Percentiles rank a stretch among this genome's conserved stretches.
These are phyloP conservation scores for Trichoderma simmonsii DNA, from an alignment of 2,329 filamentous ascomycete genomes.

Conservation along the genomic window DNA sequence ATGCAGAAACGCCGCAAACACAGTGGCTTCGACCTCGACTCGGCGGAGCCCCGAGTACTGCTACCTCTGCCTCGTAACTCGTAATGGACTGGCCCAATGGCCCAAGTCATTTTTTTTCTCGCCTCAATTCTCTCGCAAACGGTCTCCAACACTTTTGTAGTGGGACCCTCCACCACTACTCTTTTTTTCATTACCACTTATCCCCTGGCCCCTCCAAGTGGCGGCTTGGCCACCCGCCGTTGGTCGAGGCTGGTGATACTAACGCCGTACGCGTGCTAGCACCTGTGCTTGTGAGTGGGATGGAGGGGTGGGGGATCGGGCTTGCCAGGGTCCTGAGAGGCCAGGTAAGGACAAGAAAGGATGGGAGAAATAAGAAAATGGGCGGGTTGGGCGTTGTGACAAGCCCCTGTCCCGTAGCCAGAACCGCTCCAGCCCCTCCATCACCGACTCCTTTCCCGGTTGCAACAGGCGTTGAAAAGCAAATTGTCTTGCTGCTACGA, in stretches of 20 bases:
- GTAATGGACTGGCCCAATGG: neutral
- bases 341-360: neutral
- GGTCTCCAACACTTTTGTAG: neutral
- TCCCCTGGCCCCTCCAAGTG: constrained; percentile 10
- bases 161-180: constrained; percentile 6
- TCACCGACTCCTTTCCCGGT: constrained; percentile 34
- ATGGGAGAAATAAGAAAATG: neutral
- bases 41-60: neutral
- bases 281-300: neutral
- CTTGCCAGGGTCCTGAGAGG: constrained; percentile 17
- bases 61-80: neutral
- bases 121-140: neutral
- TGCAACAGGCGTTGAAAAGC: constrained; percentile 26
- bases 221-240: constrained; percentile 16
- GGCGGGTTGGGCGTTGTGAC: constrained; percentile 15
- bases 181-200: neutral
- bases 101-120: neutral
- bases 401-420: constrained; percentile 29
- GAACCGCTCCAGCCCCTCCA: constrained; percentile 39
- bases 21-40: neutral
- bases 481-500: constrained; percentile 25
- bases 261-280: constrained; percentile 8
- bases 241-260: constrained; percentile 11
- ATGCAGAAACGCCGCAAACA: neutral
- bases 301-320: constrained; percentile 18